Percentiles rank a stretch among this genome's conserved stretches.
Conservation (phyloP, 306 rosid species). For the Pueraria montana region DNA sequence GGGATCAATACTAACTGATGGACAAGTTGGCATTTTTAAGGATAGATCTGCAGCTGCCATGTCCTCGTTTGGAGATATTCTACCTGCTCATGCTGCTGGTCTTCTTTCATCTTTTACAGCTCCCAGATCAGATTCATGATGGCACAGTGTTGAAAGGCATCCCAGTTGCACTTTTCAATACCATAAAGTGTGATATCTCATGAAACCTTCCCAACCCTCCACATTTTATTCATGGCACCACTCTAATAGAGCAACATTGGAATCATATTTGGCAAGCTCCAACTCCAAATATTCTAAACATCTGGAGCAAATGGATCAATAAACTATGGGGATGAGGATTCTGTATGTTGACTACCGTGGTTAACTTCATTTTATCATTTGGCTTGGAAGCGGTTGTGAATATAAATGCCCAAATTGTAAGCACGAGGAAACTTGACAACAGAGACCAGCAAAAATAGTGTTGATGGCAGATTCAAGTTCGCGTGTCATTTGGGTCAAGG, state of each 20-base stretch:
- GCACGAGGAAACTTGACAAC: conserved; percentile 38
- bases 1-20: conserved; percentile 92
- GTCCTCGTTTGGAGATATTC: conserved; percentile 95
- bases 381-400: conserved; percentile 38
- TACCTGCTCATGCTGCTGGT: conserved; percentile 99
- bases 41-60: conserved; percentile 93
- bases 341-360: conserved; percentile 37
- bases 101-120: conserved; percentile 96
- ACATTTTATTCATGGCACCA: conserved; percentile 1
- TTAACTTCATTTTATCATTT: conserved; percentile 30
- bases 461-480: conserved; percentile 38
- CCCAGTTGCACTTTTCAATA: conserved; percentile 27
- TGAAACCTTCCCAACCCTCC: conserved; percentile 35
- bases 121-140: conserved; percentile 89
- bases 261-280: conserved; percentile 42
- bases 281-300: conserved; percentile 42
- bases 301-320: conserved; percentile 44
- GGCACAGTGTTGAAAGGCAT: conserved; percentile 34
- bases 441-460: conserved; percentile 38
- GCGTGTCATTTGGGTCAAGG: conserved; percentile 39
- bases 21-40: conserved; percentile 97
- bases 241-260: conserved; percentile 27
- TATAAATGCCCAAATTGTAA: conserved; percentile 25
- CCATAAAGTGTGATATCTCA: conserved; percentile 24
- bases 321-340: conserved; percentile 35